Percentiles rank a stretch among this genome's conserved stretches.
Evolutionary conservation across 805 yeast species (phyloP).

Genomic region (Saccharomyces paradoxus): DNA sequence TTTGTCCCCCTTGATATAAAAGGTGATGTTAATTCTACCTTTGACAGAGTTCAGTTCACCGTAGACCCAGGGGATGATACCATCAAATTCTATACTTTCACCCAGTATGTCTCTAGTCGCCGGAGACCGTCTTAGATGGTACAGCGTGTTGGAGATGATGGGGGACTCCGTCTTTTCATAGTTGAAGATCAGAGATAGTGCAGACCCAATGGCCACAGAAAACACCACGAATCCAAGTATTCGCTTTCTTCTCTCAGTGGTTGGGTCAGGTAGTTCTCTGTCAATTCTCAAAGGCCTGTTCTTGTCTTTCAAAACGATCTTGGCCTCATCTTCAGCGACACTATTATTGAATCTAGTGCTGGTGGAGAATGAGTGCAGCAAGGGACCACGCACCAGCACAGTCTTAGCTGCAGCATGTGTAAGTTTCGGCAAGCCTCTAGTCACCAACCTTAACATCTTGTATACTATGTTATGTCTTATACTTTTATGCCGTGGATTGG

Average conservation of each 20-base stretch:
- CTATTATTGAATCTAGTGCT: neutral
- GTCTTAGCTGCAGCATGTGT: conserved; percentile 3
- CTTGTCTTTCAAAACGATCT: conserved; percentile 14
- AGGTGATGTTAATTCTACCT: conserved; percentile 69
- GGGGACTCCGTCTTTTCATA: conserved; percentile 91
- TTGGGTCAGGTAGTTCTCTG: conserved; percentile 75
- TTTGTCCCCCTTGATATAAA: conserved; percentile 61
- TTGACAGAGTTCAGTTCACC: conserved; percentile 79
- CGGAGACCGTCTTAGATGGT: conserved; percentile 71
- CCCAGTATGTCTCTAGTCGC: conserved; percentile 60
- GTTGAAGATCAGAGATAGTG: conserved; percentile 68
- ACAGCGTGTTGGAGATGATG: conserved; percentile 75
- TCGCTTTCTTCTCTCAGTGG: conserved; percentile 43
- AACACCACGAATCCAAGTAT: conserved; percentile 50
- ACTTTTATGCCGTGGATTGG: neutral
- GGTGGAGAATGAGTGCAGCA: neutral
- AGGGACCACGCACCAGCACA: neutral
- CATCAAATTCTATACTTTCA: conserved; percentile 61
- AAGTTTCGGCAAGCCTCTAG: conserved; percentile 1
- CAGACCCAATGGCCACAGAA: conserved; percentile 43
- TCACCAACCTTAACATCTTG: conserved; percentile 6
- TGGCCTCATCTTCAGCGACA: conserved; percentile 6
- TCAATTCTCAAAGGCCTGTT: conserved; percentile 54
- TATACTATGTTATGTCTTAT: neutral
- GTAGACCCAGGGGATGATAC: conserved; percentile 72